Evolutionary conservation across 208 protist species (phyloP).

Genomic region (Crithidia sp.): DNA sequence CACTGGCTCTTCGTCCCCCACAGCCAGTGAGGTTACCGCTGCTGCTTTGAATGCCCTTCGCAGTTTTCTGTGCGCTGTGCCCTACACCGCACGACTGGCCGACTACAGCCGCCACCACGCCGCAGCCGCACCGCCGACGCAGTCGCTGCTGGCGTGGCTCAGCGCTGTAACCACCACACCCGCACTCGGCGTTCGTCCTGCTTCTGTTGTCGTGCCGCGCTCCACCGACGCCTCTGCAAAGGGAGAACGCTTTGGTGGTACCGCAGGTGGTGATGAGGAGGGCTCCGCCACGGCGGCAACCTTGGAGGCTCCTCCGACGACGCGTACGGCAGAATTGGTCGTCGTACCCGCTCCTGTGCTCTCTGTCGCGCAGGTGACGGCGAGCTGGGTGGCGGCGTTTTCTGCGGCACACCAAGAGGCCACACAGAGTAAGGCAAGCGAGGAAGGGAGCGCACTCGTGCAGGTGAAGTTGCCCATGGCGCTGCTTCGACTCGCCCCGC

Average conservation of each 20-base stretch:
- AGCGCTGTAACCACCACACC: slow-evolving; percentile 62
- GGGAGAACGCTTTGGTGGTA: neutral
- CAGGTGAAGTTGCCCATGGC: slow-evolving; percentile 19
- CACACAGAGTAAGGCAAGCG: neutral
- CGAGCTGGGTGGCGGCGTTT: slow-evolving; percentile 16
- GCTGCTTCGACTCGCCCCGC: slow-evolving; percentile 31
- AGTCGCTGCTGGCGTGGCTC: slow-evolving; percentile 67
- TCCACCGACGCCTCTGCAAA: neutral
- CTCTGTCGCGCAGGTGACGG: slow-evolving; percentile 15
- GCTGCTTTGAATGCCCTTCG: slow-evolving; percentile 11
- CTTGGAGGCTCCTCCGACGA: slow-evolving; percentile 29
- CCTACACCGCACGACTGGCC: slow-evolving; percentile 31
- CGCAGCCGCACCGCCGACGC: slow-evolving; percentile 9
- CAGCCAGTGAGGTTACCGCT: slow-evolving; percentile 3
- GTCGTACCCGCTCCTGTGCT: slow-evolving; percentile 42
- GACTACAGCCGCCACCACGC: slow-evolving; percentile 33
- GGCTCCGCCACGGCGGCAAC: slow-evolving; percentile 6
- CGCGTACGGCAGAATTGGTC: slow-evolving; percentile 50
- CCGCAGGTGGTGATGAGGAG: slow-evolving; percentile 23
- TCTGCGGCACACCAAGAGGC: neutral
- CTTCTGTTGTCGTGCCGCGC: slow-evolving; percentile 26
- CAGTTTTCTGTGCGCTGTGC: neutral
- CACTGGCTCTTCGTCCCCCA: neutral
- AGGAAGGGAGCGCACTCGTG: slow-evolving; percentile 11
- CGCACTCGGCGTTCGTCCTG: slow-evolving; percentile 39